Conservation (phyloP, 176 grass and related monocot genomes). For the barley (Hordeum vulgare) region MorexV3_pseudomolecules_assembly NC_058520.1:446500358-446500857, state of each 20-base stretch:
- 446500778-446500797: not conserved
- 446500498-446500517: not conserved
- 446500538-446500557: not conserved
- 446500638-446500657: constrained; percentile 77
- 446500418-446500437: constrained; percentile 12
- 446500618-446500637: constrained; percentile 56
- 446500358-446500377: constrained; percentile 1
- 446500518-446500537: no score
- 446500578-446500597: constrained; percentile 62
- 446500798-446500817: not conserved
- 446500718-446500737: constrained; percentile 69
- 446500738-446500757: constrained; percentile 76
- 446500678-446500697: constrained; percentile 72
- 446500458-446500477: not conserved
- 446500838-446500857: not conserved
- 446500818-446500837: constrained; percentile 9
- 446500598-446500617: constrained; percentile 81
- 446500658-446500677: constrained; percentile 46
- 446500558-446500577: constrained; percentile 48
- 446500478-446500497: not conserved
- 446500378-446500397: not conserved
- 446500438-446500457: not conserved
- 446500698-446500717: constrained; percentile 58
- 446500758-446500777: constrained; percentile 26
- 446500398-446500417: not conserved